Percentiles rank a stretch among this genome's conserved stretches.
These are phyloP conservation scores for Uronychia setigera DNA, from an alignment of 73 alveolate species.

Conservation along the genomic window DNA sequence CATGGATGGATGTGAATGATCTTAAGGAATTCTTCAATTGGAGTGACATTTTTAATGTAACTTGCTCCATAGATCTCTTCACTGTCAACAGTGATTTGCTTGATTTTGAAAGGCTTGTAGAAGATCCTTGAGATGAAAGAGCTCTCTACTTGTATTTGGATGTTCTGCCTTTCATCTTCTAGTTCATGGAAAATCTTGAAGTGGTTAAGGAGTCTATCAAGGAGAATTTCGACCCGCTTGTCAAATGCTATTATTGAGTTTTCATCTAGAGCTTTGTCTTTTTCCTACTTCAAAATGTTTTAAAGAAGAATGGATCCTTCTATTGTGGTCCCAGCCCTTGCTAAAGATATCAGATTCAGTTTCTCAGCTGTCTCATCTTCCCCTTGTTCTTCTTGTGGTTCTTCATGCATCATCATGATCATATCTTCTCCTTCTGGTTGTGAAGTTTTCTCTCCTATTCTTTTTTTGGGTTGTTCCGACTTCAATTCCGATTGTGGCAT, in stretches of 20 bases:
- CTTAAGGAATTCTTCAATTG: conserved; percentile 17
- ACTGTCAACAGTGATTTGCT: neutral
- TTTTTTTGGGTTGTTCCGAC: conserved; percentile 1
- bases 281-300: conserved; percentile 31
- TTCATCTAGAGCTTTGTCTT: conserved; percentile 37
- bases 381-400: conserved; percentile 13
- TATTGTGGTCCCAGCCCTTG: conserved; percentile 3
- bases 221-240: conserved; percentile 8
- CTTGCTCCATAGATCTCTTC: neutral
- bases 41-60: neutral
- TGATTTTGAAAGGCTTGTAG: conserved; percentile 10
- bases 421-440: neutral
- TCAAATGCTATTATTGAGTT: conserved; percentile 29
- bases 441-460: no score
- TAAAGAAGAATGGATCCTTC: conserved; percentile 39
- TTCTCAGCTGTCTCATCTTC: conserved; percentile 26
- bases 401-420: neutral
- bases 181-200: conserved; percentile 8
- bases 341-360: conserved; percentile 14
- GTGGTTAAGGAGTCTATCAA: conserved; percentile 16
- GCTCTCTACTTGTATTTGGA: conserved; percentile 39
- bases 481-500: conserved; percentile 1
- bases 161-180: conserved; percentile 37
- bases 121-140: conserved; percentile 48
- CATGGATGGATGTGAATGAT: conserved; percentile 57